These are phyloP conservation scores for Aureobasidium sp. DNA, from an alignment of 2,329 filamentous ascomycete genomes.

Conservation along the genomic window DNA sequence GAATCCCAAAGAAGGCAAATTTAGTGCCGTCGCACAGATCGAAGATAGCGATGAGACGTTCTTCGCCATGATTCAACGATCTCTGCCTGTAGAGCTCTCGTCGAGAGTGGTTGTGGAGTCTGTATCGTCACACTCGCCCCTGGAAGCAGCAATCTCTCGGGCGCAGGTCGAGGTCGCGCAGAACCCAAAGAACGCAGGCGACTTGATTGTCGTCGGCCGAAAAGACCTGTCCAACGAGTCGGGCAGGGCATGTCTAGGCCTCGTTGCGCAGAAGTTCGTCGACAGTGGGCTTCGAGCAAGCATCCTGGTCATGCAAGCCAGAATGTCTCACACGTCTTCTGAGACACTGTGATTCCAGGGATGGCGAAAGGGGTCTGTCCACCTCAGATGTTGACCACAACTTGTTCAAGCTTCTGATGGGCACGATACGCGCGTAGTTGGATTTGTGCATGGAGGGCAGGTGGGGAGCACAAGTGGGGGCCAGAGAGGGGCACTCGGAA, in stretches of 20 bases:
- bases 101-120: conserved; percentile 54
- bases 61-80: conserved; percentile 51
- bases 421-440: neutral
- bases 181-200: conserved; percentile 58
- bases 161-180: conserved; percentile 56
- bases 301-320: conserved; percentile 62
- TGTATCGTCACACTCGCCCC: conserved; percentile 35
- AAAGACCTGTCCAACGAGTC: conserved; percentile 34
- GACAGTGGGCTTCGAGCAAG: conserved; percentile 56
- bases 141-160: conserved; percentile 44
- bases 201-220: conserved; percentile 62
- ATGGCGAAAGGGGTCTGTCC: neutral
- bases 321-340: neutral
- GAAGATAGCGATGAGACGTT: conserved; percentile 46
- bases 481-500: neutral
- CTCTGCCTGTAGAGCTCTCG: conserved; percentile 45
- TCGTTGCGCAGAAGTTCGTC: conserved; percentile 55
- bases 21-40: neutral
- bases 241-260: conserved; percentile 48
- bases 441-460: neutral
- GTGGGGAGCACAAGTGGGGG: neutral
- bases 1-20: neutral
- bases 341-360: neutral
- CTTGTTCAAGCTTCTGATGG: neutral
- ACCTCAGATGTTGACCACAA: neutral